A percentile compares a stretch with the other conserved stretches of the same genome.
phyloP scores from a whole-genome alignment of 2,329 filamentous ascomycete species.

The Cladophialophora psammophila region DNA sequence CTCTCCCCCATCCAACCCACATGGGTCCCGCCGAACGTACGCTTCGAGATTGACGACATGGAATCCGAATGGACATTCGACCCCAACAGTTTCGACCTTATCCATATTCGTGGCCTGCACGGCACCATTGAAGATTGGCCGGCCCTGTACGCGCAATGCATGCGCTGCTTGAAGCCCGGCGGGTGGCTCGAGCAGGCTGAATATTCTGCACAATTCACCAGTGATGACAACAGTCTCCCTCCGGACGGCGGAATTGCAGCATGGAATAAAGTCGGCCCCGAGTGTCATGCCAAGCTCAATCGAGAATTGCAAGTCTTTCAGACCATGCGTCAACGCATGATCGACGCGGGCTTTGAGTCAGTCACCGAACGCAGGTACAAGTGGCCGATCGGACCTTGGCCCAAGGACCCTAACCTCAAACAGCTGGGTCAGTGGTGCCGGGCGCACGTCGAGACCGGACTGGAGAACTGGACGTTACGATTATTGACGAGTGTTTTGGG shows the following conservation, averaged over 20 bases:
- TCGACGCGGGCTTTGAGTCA: slow-evolving; percentile 44
- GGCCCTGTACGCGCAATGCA: slow-evolving; percentile 36
- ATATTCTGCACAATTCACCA: slow-evolving; percentile 30
- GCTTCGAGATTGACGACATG: slow-evolving; percentile 65
- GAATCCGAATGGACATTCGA: slow-evolving; percentile 64
- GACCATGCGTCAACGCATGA: slow-evolving; percentile 40
- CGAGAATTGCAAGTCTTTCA: slow-evolving; percentile 44
- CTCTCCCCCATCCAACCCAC: slow-evolving; percentile 42
- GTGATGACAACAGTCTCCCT: slow-evolving; percentile 48
- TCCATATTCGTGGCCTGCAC: slow-evolving; percentile 65
- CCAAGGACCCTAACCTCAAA: slow-evolving; percentile 42
- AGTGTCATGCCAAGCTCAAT: slow-evolving; percentile 44
- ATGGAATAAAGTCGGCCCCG: slow-evolving; percentile 44
- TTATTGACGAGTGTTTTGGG: slow-evolving; percentile 44
- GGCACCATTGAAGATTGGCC: slow-evolving; percentile 66
- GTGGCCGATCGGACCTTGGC: slow-evolving; percentile 45
- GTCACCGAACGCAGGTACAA: slow-evolving; percentile 44
- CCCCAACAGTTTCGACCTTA: slow-evolving; percentile 64
- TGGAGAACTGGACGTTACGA: slow-evolving; percentile 46
- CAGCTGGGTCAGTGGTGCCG: slow-evolving; percentile 43
- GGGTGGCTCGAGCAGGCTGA: slow-evolving; percentile 51
- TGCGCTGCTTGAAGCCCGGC: slow-evolving; percentile 46
- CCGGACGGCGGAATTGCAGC: slow-evolving; percentile 45
- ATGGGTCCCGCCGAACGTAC: slow-evolving; percentile 63
- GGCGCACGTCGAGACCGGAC: slow-evolving; percentile 42